phyloP scores from a whole-genome alignment of 495 filamentous ascomycete species.

The Xylaria telfairii region DNA sequence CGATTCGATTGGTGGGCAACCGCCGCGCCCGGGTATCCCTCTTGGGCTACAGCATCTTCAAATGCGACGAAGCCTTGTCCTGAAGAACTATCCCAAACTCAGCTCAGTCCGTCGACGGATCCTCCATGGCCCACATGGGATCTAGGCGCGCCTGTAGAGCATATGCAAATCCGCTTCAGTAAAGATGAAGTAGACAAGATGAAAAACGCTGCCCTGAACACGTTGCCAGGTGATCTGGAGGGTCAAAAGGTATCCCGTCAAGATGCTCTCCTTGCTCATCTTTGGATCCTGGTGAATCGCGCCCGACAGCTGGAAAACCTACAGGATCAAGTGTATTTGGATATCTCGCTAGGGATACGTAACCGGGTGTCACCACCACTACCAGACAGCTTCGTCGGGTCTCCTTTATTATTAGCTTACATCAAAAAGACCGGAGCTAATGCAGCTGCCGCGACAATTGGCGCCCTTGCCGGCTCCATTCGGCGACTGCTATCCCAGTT shows the following conservation, averaged over 20 bases:
- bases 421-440: constrained; percentile 29
- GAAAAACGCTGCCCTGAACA: constrained; percentile 35
- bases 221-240: constrained; percentile 31
- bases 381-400: constrained; percentile 45
- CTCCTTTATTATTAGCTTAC: constrained; percentile 39
- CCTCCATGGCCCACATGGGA: constrained; percentile 49
- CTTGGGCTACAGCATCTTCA: constrained; percentile 34
- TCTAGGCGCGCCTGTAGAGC: constrained; percentile 32
- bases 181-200: constrained; percentile 28
- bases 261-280: constrained; percentile 46
- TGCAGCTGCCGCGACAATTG: constrained; percentile 26
- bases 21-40: constrained; percentile 34
- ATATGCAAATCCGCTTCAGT: constrained; percentile 44
- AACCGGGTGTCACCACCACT: constrained; percentile 41
- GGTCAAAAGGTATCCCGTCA: constrained; percentile 39
- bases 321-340: constrained; percentile 38
- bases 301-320: constrained; percentile 36
- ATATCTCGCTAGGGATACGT: constrained; percentile 44
- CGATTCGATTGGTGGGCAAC: constrained; percentile 45
- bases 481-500: constrained; percentile 39
- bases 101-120: constrained; percentile 35
- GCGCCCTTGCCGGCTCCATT: constrained; percentile 38
- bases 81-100: constrained; percentile 26
- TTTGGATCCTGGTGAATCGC: constrained; percentile 47
- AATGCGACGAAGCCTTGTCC: constrained; percentile 28